phyloP scores from a whole-genome alignment of 768 basidiomycete species.

The Trametes meyenii region DNA sequence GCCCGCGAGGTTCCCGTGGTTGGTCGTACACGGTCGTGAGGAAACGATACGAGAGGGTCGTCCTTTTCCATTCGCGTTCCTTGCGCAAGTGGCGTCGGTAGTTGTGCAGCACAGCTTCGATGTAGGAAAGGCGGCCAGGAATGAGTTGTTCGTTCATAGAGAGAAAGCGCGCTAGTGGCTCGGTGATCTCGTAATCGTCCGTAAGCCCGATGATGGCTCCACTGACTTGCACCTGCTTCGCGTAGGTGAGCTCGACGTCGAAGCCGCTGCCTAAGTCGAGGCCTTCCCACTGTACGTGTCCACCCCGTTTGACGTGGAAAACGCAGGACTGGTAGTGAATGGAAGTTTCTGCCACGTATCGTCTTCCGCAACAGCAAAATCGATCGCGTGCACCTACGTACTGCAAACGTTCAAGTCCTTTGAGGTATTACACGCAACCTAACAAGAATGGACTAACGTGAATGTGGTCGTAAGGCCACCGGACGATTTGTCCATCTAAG shows the following conservation, averaged over 20 bases:
- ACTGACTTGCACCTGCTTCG: constrained; percentile 49
- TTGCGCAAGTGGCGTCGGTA: constrained; percentile 56
- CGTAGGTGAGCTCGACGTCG: constrained; percentile 58
- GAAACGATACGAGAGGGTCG: constrained; percentile 64
- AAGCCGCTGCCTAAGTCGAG: constrained; percentile 72
- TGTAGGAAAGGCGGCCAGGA: constrained; percentile 39
- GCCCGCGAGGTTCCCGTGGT: constrained; percentile 46
- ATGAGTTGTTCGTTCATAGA: constrained; percentile 58
- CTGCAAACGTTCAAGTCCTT: constrained; percentile 34
- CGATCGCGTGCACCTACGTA: constrained; percentile 48
- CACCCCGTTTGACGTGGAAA: constrained; percentile 55
- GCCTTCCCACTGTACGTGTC: constrained; percentile 53
- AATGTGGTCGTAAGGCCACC: constrained; percentile 65
- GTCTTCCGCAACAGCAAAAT: constrained; percentile 47
- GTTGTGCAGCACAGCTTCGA: constrained; percentile 50
- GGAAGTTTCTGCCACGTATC: constrained; percentile 55
- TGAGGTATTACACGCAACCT: not conserved
- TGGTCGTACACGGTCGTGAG: constrained; percentile 61
- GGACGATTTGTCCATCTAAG: constrained; percentile 61
- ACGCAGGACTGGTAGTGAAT: constrained; percentile 49
- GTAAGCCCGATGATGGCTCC: constrained; percentile 62
- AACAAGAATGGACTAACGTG: constrained; percentile 40
- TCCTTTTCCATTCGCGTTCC: constrained; percentile 54
- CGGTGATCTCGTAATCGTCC: constrained; percentile 66
- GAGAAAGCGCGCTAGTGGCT: constrained; percentile 64